phyloP scores from a whole-genome alignment of 192 early-diverging fungal species.

The Coemansia sp. region DNA sequence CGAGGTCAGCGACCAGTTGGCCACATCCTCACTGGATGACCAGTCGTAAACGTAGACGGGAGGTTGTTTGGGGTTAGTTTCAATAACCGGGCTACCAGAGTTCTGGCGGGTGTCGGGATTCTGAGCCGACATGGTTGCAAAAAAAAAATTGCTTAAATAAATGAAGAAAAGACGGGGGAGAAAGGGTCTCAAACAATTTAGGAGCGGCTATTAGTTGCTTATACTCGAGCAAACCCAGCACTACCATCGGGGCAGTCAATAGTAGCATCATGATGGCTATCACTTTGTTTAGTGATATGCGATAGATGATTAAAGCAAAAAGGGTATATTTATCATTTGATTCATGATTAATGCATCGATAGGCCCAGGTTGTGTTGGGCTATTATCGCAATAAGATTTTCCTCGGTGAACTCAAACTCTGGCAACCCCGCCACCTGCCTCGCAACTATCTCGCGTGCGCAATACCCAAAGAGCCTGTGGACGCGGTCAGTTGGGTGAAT shows the following conservation, averaged over 20 bases:
- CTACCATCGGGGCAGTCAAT: neutral
- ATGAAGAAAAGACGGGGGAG: neutral
- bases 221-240: neutral
- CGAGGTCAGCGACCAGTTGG: conserved; percentile 24
- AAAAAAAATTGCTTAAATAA: neutral
- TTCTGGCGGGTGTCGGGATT: neutral
- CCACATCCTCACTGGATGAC: conserved; percentile 19
- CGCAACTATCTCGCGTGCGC: conserved; percentile 3
- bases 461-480: conserved; percentile 41
- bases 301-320: neutral
- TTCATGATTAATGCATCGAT: neutral
- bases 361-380: conserved; percentile 12
- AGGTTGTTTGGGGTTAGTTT: neutral
- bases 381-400: conserved; percentile 17
- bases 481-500: conserved; percentile 40
- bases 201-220: neutral
- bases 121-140: neutral
- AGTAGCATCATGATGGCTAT: neutral
- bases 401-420: conserved; percentile 8
- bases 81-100: neutral
- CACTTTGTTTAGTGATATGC: neutral
- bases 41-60: conserved; percentile 14
- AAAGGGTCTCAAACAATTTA: neutral
- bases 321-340: neutral
- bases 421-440: neutral